These are phyloP conservation scores for Candida anutae DNA, from an alignment of 1,139 yeast genomes.

Conservation along the genomic window DNA sequence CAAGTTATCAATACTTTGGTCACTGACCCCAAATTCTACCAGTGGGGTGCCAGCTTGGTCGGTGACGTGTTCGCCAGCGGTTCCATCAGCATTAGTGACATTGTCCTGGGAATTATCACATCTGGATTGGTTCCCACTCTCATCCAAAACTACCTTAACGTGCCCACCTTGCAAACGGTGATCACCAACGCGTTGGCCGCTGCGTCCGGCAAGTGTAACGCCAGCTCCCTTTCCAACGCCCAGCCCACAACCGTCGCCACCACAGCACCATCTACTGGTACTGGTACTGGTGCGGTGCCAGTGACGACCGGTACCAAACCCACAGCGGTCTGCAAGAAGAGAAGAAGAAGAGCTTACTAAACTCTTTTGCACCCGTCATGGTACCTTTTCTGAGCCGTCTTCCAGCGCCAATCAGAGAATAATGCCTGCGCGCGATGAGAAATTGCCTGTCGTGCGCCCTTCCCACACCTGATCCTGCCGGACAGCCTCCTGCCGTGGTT, in stretches of 20 bases:
- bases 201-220: conserved; percentile 35
- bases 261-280: conserved; percentile 12
- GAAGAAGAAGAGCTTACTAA: conserved; percentile 25
- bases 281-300: conserved; percentile 12
- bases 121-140: conserved; percentile 36
- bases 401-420: too few species aligned
- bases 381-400: too few species aligned
- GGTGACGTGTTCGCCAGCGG: conserved; percentile 21
- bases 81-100: conserved; percentile 21
- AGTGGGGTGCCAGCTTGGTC: conserved; percentile 35
- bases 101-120: conserved; percentile 23
- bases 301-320: conserved; percentile 8
- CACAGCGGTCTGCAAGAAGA: conserved; percentile 15
- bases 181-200: conserved; percentile 41
- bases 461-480: too few species aligned
- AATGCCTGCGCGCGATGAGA: too few species aligned
- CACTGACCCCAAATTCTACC: conserved; percentile 32
- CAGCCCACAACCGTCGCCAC: conserved; percentile 12
- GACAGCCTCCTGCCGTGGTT: too few species aligned
- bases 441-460: too few species aligned
- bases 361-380: too few species aligned
- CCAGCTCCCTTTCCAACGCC: conserved; percentile 21
- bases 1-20: conserved; percentile 35
- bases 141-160: conserved; percentile 32
- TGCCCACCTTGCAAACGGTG: conserved; percentile 33